Evolutionary conservation across 2,329 filamentous ascomycete genomes (phyloP).

Genomic region (Pyricularia pennisetigena): DNA sequence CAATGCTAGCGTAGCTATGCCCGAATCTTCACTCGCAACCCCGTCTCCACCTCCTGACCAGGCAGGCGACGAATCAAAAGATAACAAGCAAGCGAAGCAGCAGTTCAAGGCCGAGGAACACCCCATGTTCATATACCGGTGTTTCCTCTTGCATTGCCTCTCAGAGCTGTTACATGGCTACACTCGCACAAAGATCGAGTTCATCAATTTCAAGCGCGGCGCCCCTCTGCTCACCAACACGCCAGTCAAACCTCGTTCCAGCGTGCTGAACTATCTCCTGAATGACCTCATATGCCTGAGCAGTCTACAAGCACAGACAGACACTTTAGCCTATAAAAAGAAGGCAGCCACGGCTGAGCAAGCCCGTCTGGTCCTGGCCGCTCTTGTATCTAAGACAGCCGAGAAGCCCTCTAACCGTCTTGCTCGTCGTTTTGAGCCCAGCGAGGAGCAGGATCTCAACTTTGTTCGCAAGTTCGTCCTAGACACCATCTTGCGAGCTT

Average conservation of each 20-base stretch:
- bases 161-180: constrained; percentile 87
- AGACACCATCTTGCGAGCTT: constrained; percentile 84
- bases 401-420: constrained; percentile 56
- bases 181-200: constrained; percentile 91
- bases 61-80: constrained; percentile 29
- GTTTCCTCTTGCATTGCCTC: constrained; percentile 86
- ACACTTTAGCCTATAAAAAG: constrained; percentile 74
- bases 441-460: constrained; percentile 73
- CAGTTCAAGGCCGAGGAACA: constrained; percentile 87
- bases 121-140: constrained; percentile 92
- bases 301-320: constrained; percentile 51
- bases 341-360: constrained; percentile 74
- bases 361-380: constrained; percentile 77
- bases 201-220: constrained; percentile 97
- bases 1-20: constrained; percentile 6
- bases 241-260: constrained; percentile 87
- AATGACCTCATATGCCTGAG: constrained; percentile 61
- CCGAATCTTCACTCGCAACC: constrained; percentile 6
- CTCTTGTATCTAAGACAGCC: constrained; percentile 77
- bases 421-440: constrained; percentile 51
- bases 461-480: constrained; percentile 94
- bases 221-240: constrained; percentile 74
- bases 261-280: constrained; percentile 87
- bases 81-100: constrained; percentile 59
- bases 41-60: constrained; percentile 9